phyloP scores from a whole-genome alignment of 202 grass and related monocot species.

The Tripidium arundinaceum region DNA sequence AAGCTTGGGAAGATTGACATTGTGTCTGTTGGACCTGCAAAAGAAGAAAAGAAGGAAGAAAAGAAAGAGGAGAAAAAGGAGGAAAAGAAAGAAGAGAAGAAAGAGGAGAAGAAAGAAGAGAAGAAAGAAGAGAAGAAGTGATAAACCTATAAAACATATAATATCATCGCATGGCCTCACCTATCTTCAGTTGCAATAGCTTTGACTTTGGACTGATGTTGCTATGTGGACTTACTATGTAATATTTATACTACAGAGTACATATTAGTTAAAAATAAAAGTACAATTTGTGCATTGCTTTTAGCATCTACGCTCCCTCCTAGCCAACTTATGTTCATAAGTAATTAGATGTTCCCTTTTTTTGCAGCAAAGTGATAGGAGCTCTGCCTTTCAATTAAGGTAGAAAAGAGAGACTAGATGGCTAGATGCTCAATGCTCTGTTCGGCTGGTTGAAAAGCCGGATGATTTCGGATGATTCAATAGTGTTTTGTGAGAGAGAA shows the following conservation, averaged over 20 bases:
- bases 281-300: not conserved
- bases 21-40: constrained; percentile 69
- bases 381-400: not conserved
- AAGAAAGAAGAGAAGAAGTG: constrained; percentile 63
- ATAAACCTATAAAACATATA: constrained; percentile 27
- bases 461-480: too few species aligned
- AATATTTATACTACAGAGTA: constrained; percentile 2
- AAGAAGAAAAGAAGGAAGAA: constrained; percentile 85
- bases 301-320: constrained; percentile 3
- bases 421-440: not conserved
- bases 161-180: not conserved
- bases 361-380: not conserved
- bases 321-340: constrained; percentile 18
- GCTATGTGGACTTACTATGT: constrained; percentile 6
- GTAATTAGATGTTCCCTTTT: not conserved
- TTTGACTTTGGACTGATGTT: constrained; percentile 18
- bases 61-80: constrained; percentile 74
- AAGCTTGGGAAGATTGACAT: constrained; percentile 71
- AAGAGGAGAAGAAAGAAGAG: constrained; percentile 84
- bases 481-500: too few species aligned
- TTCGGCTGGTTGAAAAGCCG: too few species aligned
- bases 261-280: constrained; percentile 25
- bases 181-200: constrained; percentile 21
- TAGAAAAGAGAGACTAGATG: not conserved
- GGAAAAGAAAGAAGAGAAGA: constrained; percentile 64